phyloP scores from a whole-genome alignment of 805 yeast genomes.

The Pichia eremophila region DNA sequence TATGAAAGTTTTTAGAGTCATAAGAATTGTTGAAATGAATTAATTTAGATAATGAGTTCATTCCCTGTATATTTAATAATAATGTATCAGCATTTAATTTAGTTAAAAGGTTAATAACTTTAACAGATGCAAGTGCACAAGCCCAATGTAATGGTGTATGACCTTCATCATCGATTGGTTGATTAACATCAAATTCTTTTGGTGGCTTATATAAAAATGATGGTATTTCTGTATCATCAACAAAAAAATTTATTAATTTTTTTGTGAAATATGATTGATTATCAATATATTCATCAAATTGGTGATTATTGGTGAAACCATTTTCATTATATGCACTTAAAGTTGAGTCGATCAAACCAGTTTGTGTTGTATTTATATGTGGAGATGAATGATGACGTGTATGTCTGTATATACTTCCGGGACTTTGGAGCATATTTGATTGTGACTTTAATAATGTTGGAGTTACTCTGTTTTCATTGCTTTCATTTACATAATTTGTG shows the following conservation, averaged over 20 bases:
- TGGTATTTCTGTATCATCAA: conserved; percentile 35
- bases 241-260: conserved; percentile 40
- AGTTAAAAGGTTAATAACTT: conserved; percentile 47
- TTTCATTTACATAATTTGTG: neutral
- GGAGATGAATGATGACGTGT: conserved; percentile 14
- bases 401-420: conserved; percentile 16
- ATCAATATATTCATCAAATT: neutral
- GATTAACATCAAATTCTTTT: conserved; percentile 52
- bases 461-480: neutral
- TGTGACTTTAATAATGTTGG: neutral
- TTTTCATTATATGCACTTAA: neutral
- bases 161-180: conserved; percentile 68
- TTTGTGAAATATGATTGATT: conserved; percentile 27
- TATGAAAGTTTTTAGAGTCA: conserved; percentile 51
- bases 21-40: conserved; percentile 65
- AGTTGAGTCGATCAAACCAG: neutral
- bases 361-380: neutral
- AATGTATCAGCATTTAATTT: conserved; percentile 54
- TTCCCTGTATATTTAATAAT: conserved; percentile 44
- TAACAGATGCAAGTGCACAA: conserved; percentile 62
- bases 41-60: conserved; percentile 62
- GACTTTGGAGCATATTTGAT: neutral
- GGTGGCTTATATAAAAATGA: conserved; percentile 47
- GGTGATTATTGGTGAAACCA: neutral
- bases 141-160: conserved; percentile 85